A percentile compares a stretch with the other conserved stretches of the same genome.
phyloP scores from a whole-genome alignment of 192 early-diverging fungal genomes.

The Funneliformis mosseae region DNA sequence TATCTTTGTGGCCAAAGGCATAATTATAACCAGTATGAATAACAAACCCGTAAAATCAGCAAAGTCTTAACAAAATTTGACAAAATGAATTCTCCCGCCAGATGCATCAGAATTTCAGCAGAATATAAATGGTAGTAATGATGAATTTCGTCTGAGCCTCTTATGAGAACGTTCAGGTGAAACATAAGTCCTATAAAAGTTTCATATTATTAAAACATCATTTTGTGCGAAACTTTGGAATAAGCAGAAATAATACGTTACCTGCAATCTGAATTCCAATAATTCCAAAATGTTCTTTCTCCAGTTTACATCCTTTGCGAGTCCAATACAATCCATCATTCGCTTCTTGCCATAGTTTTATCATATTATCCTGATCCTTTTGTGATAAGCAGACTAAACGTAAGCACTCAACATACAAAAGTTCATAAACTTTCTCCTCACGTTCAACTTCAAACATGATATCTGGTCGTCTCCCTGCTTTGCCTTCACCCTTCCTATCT shows the following conservation, averaged over 20 bases:
- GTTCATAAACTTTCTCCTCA: not conserved
- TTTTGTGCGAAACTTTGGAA: no score
- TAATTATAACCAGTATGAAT: no score
- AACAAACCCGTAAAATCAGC: not conserved
- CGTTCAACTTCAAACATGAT: constrained; percentile 1
- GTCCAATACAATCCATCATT: constrained; percentile 14
- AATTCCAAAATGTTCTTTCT: constrained; percentile 20
- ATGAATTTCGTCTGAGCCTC: constrained; percentile 8
- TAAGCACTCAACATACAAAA: constrained; percentile 9
- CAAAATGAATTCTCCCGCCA: not conserved
- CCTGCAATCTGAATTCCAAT: constrained; percentile 10
- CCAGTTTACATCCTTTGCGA: not conserved
- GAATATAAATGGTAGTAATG: constrained; percentile 6
- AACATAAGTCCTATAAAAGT: no score
- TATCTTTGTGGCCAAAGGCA: no score
- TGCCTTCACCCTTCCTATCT: not conserved
- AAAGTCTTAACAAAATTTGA: constrained; percentile 7
- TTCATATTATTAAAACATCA: no score
- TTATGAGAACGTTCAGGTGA: constrained; percentile 27
- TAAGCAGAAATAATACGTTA: no score
- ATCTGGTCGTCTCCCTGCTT: not conserved
- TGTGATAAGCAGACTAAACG: not conserved
- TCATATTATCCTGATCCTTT: constrained; percentile 6
- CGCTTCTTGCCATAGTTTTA: constrained; percentile 8
- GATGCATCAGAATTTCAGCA: not conserved